Evolutionary conservation across 148 eudicot genomes (phyloP).

Genomic region (Chenopodium album): DNA sequence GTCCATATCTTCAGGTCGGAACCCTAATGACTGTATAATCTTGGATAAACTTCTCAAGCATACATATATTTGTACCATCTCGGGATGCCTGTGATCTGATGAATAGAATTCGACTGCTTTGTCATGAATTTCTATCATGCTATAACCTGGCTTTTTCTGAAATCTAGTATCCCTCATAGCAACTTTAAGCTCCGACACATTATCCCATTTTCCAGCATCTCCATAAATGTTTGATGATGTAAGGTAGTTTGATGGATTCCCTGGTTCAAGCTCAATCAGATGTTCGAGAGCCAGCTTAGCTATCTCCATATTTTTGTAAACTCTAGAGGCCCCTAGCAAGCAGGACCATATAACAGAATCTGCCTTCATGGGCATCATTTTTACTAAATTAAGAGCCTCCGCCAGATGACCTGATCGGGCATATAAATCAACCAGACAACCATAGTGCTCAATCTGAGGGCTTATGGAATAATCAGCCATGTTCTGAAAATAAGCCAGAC

Average conservation of each 20-base stretch:
- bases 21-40: slow-evolving; percentile 26
- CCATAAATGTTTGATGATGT: slow-evolving; percentile 63
- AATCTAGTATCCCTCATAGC: slow-evolving; percentile 63
- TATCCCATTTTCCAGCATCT: slow-evolving; percentile 59
- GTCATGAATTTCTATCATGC: slow-evolving; percentile 58
- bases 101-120: slow-evolving; percentile 55
- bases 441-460: slow-evolving; percentile 78
- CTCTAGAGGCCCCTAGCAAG: slow-evolving; percentile 70
- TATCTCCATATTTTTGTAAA: slow-evolving; percentile 57
- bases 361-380: slow-evolving; percentile 59
- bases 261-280: slow-evolving; percentile 62
- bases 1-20: slow-evolving; percentile 30
- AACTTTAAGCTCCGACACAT: slow-evolving; percentile 49
- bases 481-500: slow-evolving; percentile 48
- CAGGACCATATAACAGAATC: slow-evolving; percentile 70
- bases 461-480: slow-evolving; percentile 49
- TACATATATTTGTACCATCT: slow-evolving; percentile 45
- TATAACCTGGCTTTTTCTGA: slow-evolving; percentile 60
- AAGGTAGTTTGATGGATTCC: slow-evolving; percentile 64
- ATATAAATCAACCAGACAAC: slow-evolving; percentile 66
- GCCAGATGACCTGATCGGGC: slow-evolving; percentile 62
- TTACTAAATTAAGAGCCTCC: slow-evolving; percentile 58
- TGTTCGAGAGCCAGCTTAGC: slow-evolving; percentile 62
- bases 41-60: slow-evolving; percentile 47
- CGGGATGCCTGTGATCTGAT: slow-evolving; percentile 62